Conservation (phyloP, 2,329 filamentous ascomycete genomes). For the Capronia epimyces region DNA sequence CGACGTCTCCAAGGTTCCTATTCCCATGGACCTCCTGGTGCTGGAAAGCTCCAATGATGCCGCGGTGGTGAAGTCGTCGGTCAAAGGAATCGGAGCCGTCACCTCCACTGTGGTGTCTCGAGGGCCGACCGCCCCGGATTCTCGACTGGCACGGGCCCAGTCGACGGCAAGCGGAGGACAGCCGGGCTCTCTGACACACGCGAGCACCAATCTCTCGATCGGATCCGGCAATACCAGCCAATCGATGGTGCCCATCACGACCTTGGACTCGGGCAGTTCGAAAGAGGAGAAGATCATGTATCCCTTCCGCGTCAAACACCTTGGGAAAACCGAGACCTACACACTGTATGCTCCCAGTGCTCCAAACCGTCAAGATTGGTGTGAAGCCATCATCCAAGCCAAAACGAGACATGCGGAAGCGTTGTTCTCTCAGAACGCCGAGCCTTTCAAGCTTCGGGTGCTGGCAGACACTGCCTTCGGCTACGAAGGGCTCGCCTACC, state of each 20-base stretch:
- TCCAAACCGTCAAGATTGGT: constrained; percentile 79
- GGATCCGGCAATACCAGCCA: constrained; percentile 50
- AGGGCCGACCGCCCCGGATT: constrained; percentile 37
- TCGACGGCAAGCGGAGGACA: constrained; percentile 43
- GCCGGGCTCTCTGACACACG: constrained; percentile 54
- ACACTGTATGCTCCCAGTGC: constrained; percentile 78
- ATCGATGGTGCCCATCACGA: constrained; percentile 44
- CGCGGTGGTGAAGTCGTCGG: constrained; percentile 70
- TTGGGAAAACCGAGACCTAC: constrained; percentile 81
- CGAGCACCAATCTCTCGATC: constrained; percentile 61
- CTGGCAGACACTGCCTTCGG: constrained; percentile 89
- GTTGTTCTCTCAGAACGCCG: constrained; percentile 84
- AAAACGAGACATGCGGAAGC: constrained; percentile 91
- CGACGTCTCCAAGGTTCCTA: constrained; percentile 89
- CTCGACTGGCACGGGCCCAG: constrained; percentile 50
- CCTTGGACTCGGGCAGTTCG: constrained; percentile 45
- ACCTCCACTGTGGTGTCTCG: constrained; percentile 53
- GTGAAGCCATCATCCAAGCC: constrained; percentile 84
- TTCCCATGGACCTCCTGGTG: constrained; percentile 92
- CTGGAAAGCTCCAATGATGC: constrained; percentile 91
- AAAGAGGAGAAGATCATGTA: constrained; percentile 81
- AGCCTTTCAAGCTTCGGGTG: constrained; percentile 87
- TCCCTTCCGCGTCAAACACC: constrained; percentile 91
- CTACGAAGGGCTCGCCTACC: constrained; percentile 56
- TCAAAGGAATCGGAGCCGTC: constrained; percentile 64